Evolutionary conservation across 2,329 filamentous ascomycete species (phyloP).

Genomic region (Exophiala spinifera): DNA sequence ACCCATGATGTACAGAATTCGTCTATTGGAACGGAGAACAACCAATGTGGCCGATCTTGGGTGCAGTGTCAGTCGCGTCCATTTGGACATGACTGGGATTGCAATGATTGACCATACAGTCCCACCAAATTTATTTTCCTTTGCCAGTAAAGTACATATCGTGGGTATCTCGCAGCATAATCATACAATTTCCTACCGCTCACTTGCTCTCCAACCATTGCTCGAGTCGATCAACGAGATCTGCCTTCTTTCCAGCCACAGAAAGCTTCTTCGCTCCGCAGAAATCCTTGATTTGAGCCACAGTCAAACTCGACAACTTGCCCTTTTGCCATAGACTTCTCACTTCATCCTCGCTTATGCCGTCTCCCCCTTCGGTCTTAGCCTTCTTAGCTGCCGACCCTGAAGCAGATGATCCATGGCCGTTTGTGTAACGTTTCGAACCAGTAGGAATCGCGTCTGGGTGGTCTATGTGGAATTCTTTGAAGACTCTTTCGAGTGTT

Average conservation of each 20-base stretch:
- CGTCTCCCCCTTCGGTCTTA: slow-evolving; percentile 39
- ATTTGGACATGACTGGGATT: slow-evolving; percentile 28
- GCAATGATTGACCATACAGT: slow-evolving; percentile 32
- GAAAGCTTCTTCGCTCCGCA: slow-evolving; percentile 43
- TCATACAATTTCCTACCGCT: slow-evolving; percentile 7
- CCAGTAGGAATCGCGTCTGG: slow-evolving; percentile 43
- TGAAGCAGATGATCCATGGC: slow-evolving; percentile 21
- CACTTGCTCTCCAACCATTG: slow-evolving; percentile 46
- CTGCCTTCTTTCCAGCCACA: slow-evolving; percentile 48
- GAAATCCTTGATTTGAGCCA: slow-evolving; percentile 47
- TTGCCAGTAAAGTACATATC: slow-evolving; percentile 1
- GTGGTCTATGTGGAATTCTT: slow-evolving; percentile 41
- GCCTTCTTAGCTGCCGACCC: slow-evolving; percentile 48
- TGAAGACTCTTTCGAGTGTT: slow-evolving; percentile 60
- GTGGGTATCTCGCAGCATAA: slow-evolving; percentile 1
- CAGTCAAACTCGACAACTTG: slow-evolving; percentile 46
- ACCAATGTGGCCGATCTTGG: slow-evolving; percentile 30
- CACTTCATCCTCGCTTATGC: slow-evolving; percentile 38
- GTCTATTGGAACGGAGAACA: slow-evolving; percentile 33
- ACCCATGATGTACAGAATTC: slow-evolving; percentile 33
- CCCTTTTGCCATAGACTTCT: slow-evolving; percentile 42
- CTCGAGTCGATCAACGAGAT: slow-evolving; percentile 50
- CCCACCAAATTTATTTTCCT: not conserved
- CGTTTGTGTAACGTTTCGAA: slow-evolving; percentile 43
- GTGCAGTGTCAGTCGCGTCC: slow-evolving; percentile 30